Base-by-base conservation (phyloP, 306 rosid genomes). In the Cucurbita pepo region DNA sequence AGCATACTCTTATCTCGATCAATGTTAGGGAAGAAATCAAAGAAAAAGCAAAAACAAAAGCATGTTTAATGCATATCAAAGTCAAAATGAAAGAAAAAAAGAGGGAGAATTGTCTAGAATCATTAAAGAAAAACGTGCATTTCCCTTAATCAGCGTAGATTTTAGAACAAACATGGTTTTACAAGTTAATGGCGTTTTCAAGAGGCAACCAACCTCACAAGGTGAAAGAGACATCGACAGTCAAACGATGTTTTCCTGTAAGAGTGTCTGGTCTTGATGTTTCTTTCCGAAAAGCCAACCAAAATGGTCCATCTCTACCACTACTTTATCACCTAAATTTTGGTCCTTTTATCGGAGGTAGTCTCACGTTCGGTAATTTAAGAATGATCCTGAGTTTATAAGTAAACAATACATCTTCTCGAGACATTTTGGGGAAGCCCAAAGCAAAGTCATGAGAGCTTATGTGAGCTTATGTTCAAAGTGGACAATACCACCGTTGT, bases 11-110 rank as follows among this genome's bases (percentile, higher is more conserved):
- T 30, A 30, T 2, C 34, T 30, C 34, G 34, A 2, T 30, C 71
- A 45, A 45, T 10, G 0, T 45, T 10, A 45, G 70, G 54, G 77
- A 75, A 74, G 73, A 56, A 75, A 77, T 45, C 78, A 77, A 74
- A 18, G 57, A 18, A 67, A 5, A 6, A 44, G 48, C 12, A 21
- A 64, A 43, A 41, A 0, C 47, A 61, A 61, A 61, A 61, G 69
- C 69, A 15, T 63, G 34, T 63, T 18, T 18, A 41, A 64, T 41
- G 10, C 16, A n/a, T 12, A 66, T 5, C 55, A 66, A 66, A 66
- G 72, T 66, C 55, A 66, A 66, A 44, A 10, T 2, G 48, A 63
- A 14, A 12, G 22, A 5, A 8, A 44, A 64, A 43, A 43, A 21
- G 3, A 16, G 10, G n/a, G 36, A 1, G 38, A 19, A 66, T 44